phyloP scores from a whole-genome alignment of 2,329 filamentous ascomycete species.

The Aspergillus sergii region DNA sequence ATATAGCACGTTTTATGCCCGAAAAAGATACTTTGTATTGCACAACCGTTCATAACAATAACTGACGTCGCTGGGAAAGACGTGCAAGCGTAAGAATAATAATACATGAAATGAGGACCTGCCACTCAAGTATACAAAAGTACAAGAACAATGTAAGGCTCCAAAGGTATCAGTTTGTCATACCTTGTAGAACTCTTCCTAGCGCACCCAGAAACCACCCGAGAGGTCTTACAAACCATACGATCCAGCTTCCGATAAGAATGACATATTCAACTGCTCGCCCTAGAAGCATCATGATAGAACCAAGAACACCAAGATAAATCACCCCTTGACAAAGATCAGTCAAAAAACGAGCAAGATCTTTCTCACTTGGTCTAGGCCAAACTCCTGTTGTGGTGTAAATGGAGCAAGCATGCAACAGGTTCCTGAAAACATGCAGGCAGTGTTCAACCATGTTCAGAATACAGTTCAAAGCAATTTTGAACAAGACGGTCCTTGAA shows the following conservation, averaged over 20 bases:
- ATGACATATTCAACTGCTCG: constrained; percentile 35
- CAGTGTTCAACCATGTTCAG: constrained; percentile 37
- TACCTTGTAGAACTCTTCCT: constrained; percentile 27
- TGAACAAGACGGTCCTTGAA: constrained; percentile 20
- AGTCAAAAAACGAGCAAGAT: constrained; percentile 30
- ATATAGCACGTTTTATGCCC: neutral
- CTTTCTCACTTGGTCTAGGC: constrained; percentile 32
- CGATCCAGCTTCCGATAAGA: constrained; percentile 38
- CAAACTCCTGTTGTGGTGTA: constrained; percentile 37
- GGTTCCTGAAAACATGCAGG: constrained; percentile 28
- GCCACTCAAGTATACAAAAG: constrained; percentile 2
- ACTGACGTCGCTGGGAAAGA: neutral
- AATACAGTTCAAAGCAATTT: constrained; percentile 26
- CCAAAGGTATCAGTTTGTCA: neutral
- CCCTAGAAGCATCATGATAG: constrained; percentile 33
- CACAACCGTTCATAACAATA: neutral
- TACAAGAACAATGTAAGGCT: neutral
- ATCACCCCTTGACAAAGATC: constrained; percentile 37
- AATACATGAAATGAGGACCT: constrained; percentile 6
- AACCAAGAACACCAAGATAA: constrained; percentile 37
- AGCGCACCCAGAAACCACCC: constrained; percentile 33
- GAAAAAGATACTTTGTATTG: neutral
- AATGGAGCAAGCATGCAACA: constrained; percentile 27
- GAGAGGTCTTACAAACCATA: constrained; percentile 40
- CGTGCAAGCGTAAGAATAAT: constrained; percentile 10